Percentiles rank a stretch among this genome's conserved stretches.
phyloP scores from a whole-genome alignment of 78 protist species.

The Trichosphaerium sp. region DNA sequence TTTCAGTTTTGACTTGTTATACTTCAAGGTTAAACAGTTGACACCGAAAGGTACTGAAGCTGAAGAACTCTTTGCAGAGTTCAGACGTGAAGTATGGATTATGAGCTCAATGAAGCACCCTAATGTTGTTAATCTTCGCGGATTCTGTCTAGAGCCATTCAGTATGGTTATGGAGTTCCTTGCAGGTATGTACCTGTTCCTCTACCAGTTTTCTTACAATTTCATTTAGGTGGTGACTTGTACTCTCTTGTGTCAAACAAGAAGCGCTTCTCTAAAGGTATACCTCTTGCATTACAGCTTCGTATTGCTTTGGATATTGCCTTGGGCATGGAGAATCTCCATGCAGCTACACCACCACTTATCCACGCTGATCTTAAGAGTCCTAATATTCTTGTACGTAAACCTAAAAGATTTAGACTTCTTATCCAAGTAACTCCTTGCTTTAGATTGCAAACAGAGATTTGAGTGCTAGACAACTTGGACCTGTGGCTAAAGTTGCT shows the following conservation, averaged over 20 bases:
- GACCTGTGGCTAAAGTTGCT: too few species aligned
- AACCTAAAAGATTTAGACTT: too few species aligned
- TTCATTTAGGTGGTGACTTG: too few species aligned
- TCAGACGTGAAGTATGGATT: constrained; percentile 48
- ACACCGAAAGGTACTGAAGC: too few species aligned
- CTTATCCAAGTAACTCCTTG: too few species aligned
- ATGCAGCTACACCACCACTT: constrained; percentile 43
- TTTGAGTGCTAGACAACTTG: too few species aligned
- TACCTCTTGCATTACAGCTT: neutral
- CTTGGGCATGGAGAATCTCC: constrained; percentile 33
- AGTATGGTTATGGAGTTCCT: constrained; percentile 42
- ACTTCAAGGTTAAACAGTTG: too few species aligned
- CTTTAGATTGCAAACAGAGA: too few species aligned
- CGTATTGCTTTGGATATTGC: constrained; percentile 41
- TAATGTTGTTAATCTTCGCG: constrained; percentile 36
- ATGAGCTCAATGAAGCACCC: constrained; percentile 34
- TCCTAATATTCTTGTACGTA: constrained; percentile 39
- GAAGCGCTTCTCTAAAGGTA: constrained; percentile 7
- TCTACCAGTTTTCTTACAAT: too few species aligned
- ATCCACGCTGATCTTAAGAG: constrained; percentile 47
- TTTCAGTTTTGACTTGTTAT: too few species aligned
- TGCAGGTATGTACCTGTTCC: constrained; percentile 21
- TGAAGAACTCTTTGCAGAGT: too few species aligned
- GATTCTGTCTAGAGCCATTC: constrained; percentile 35
- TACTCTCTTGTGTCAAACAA: too few species aligned